Evolutionary conservation across 1,284 basidiomycete species (phyloP), one percentile per base, ranked within the genome.

Genomic region (Ustilago sp.): DNA sequence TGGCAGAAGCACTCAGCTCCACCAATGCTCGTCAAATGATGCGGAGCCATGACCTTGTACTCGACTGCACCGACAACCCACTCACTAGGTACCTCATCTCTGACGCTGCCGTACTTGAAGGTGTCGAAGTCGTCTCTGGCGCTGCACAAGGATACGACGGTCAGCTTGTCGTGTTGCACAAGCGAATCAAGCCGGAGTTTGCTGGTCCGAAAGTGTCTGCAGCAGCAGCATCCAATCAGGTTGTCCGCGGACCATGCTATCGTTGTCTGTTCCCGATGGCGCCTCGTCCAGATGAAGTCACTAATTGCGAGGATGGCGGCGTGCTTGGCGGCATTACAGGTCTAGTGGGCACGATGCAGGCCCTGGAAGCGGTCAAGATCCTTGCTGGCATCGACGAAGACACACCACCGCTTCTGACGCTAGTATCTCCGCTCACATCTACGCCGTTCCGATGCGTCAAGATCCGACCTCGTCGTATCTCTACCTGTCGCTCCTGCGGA

Each of bases 11-110:
- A 2, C 53, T 86, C 11, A 66, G 59, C 28, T 39, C 78, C 0
- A 35, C 55, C 23, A 86, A 86, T 60, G 83, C 83, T 1, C 66
- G 74, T 2, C 34, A 53, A 31, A 50, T 81, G 28, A 68, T 81
- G 48, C 38, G 54, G 2, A 65, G 63, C 2, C 79, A 85, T 39
- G 91, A 93, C 83, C 87, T 98, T 48, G 89, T 98, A 54, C 88
- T 99, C 15, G 97, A 99, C 87, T 98, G 96, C 88, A 98, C 94
- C 2, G 96, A 99, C 87, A 96, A 97, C 74, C 91, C 93, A 2
- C 90, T 92, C 4, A 95, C 94, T 0, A 92, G 97, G 4, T 99
- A 99, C 86, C 90, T 99, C 8, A 89, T 99, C 65, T 95, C 93
- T n/a, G 96, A 98, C 85, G 90, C 91, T 0, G 91, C 93, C n/a